Base-by-base conservation (phyloP, 768 basidiomycete genomes). In the Wakefieldia striispora region DNA sequence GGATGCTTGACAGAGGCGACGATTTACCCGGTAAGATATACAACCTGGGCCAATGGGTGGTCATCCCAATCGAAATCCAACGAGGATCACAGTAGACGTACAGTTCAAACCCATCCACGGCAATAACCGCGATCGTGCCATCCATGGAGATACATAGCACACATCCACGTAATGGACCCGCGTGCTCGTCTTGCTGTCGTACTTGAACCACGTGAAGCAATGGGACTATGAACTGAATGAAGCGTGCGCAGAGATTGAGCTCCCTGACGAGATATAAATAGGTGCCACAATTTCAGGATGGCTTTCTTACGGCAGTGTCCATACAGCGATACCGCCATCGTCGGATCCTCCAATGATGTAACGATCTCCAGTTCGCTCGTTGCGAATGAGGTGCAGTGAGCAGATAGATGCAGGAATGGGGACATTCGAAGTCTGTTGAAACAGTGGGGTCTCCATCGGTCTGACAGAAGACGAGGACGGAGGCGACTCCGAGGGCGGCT, bases 91-190 rank as follows among this genome's bases (percentile, higher is more conserved):
- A n/a, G 36, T 19, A 47, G 38, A 68, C 88, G 58, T 61, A 95
- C 95, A 91, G 78, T 45, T 92, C 83, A 57, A 89, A 82, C 3
- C 80, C 83, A 43, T 86, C 84, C 10, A 91, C 66, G 0, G 73
- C 77, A 47, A 97, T 76, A n/a, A 91, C 78, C 0, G 84, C 91
- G 51, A 94, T 79, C 2, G 92, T 91, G 1, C 93, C 91, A 58
- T 92, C 90, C 24, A 72, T 61, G 1, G 92, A 80, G 7, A 91
- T 65, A 58, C 89, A 92, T 11, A 95, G 63, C 3, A 81, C 70
- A 61, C 86, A 88, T 3, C 83, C 87, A 39, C 75, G 74, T 20
- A 95, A 62, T 6, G 82, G 75, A 1, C 84, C 83, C 2, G 71
- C 71, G 14, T 70, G 68, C 17, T 80, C 76, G 26, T 77, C 72